Base-by-base conservation (phyloP, 495 filamentous ascomycete species). In the Clohesyomyces aquaticus region DNA sequence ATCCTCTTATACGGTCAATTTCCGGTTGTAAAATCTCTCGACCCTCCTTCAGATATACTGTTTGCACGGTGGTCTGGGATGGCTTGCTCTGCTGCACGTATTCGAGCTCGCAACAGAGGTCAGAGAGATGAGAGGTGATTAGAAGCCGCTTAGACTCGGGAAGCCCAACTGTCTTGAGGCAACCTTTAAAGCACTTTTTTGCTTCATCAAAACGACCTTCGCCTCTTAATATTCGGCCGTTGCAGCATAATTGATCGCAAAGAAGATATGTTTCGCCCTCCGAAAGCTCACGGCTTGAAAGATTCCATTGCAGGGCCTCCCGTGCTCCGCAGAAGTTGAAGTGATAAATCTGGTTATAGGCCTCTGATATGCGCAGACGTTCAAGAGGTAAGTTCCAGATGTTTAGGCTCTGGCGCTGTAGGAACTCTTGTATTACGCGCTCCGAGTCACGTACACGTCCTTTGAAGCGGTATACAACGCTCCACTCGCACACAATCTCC, bases 1-100 rank as follows among this genome's bases (percentile, higher is more conserved):
- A 55, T 55, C 29, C 51, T 55, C 27, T 55, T 55, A 41, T 41
- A 55, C 29, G n/a, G 21, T 41, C 22, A 55, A 55, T 55, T 41
- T 55, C 51, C 11, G n/a, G 29, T 55, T 35, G n/a, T 55, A 55
- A 3, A 6, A 55, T 55, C 51, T 55, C 27, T 55, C 38, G 4
- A 9, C 10, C 22, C 19, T 55, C 27, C 29, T 55, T 19, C 22
- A 55, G 29, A 55, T 55, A 41, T 52, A 52, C 48, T 52, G 27
- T 52, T 52, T 52, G 18, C 18, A 52, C 27, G 27, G 25, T 52
- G 22, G 29, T 55, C 21, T 55, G 22, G 26, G 27, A 55, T 41
- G 18, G 51, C 6, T 35, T 55, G 29, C 29, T 55, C 25, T 41
- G 38, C 11, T 55, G 19, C 28, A 41, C 22, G 25, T 55, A 55